A percentile compares a stretch with the other conserved stretches of the same genome.
Evolutionary conservation across 2,329 filamentous ascomycete genomes (phyloP).

Genomic region (Diaporthe aspalathi): DNA sequence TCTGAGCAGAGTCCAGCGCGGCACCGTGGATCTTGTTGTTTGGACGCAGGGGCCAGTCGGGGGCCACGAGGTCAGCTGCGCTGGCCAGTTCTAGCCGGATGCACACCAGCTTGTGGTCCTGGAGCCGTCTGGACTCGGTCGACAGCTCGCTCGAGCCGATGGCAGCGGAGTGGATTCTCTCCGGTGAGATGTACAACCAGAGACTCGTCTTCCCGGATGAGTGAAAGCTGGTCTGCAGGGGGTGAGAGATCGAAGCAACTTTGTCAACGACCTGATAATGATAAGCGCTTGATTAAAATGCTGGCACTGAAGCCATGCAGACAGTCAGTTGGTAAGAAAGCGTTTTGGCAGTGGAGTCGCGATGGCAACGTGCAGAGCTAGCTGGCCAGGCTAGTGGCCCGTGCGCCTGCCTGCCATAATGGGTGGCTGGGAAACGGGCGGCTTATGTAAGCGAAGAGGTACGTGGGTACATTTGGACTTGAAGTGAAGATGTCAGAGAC

Average conservation of each 20-base stretch:
- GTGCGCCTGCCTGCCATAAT: not conserved
- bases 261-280: constrained; percentile 10
- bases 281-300: constrained; percentile 10
- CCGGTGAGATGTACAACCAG: constrained; percentile 9
- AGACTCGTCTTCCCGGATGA: constrained; percentile 13
- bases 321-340: not conserved
- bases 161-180: constrained; percentile 20
- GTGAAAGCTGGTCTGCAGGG: not conserved
- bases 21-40: constrained; percentile 33
- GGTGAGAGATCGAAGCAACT: not conserved
- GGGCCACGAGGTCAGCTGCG: constrained; percentile 14
- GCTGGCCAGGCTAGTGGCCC: not conserved
- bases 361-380: not conserved
- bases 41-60: constrained; percentile 19
- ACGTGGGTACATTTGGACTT: not conserved
- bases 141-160: not conserved
- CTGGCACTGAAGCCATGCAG: constrained; percentile 4
- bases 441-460: not conserved
- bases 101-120: not conserved
- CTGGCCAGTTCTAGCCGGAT: not conserved
- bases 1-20: constrained; percentile 28
- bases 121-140: not conserved
- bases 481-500: not conserved
- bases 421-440: constrained; percentile 4
- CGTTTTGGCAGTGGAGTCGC: constrained; percentile 6